A percentile compares a stretch with the other conserved stretches of the same genome.
These are phyloP conservation scores for Ilyonectria robusta DNA, from an alignment of 2,329 filamentous ascomycete genomes.

Conservation along the genomic window DNA sequence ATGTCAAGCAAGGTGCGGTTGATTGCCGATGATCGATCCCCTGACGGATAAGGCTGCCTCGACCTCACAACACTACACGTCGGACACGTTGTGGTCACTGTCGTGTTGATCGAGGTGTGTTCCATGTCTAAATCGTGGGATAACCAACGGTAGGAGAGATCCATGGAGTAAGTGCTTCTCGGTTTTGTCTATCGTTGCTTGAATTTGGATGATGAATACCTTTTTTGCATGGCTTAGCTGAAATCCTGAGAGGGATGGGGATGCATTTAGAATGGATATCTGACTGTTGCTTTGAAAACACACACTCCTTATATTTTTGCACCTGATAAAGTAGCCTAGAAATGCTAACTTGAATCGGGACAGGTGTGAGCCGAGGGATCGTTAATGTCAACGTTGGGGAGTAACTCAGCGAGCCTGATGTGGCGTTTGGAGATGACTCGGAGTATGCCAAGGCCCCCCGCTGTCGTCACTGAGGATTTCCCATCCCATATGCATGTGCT, in stretches of 20 bases:
- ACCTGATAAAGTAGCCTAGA: neutral
- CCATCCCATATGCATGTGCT: neutral
- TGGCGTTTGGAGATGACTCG: neutral
- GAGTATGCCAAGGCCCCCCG: neutral
- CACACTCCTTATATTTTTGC: neutral
- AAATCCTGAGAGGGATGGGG: slow-evolving; percentile 43
- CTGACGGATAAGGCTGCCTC: neutral
- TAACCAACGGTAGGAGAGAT: neutral
- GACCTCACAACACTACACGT: neutral
- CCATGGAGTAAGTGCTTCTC: slow-evolving; percentile 24
- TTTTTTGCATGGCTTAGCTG: slow-evolving; percentile 54
- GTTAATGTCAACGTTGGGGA: neutral
- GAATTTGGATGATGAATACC: slow-evolving; percentile 47
- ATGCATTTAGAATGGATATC: slow-evolving; percentile 51
- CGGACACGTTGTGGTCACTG: neutral
- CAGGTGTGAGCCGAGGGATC: slow-evolving; percentile 9
- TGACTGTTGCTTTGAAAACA: slow-evolving; percentile 34
- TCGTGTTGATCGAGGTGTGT: neutral
- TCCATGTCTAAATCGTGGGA: too few species aligned
- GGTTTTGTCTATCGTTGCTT: neutral
- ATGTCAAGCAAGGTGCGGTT: neutral
- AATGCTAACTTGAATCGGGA: slow-evolving; percentile 22
- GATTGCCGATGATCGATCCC: neutral
- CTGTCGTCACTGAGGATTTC: neutral
- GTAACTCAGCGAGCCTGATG: neutral